A percentile compares a stretch with the other conserved stretches of the same genome.
Evolutionary conservation across 1,284 basidiomycete species (phyloP).

Genomic region (Cryptococcus sp.): DNA sequence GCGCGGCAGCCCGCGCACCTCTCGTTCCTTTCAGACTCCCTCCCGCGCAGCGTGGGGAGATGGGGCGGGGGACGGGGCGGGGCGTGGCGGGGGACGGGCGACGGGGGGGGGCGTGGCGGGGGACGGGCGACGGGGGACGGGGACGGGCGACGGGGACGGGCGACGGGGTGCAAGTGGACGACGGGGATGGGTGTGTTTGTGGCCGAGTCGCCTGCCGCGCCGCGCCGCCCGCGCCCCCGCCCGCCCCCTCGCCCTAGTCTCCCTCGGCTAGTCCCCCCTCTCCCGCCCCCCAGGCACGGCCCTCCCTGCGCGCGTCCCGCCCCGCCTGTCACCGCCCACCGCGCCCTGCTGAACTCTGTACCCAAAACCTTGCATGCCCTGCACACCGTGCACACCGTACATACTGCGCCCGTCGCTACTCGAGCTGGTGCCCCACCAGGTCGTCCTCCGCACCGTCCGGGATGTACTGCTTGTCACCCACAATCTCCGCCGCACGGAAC

Average conservation of each 20-base stretch:
- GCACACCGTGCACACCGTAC: not conserved
- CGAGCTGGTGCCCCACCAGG: not conserved
- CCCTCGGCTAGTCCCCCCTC: not conserved
- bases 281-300: not conserved
- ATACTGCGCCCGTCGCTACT: no score
- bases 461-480: slow-evolving; percentile 11
- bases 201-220: not conserved
- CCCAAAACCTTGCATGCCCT: no score
- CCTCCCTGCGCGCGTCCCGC: not conserved
- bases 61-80: not conserved
- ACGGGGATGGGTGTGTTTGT: no score
- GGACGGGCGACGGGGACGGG: no score
- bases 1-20: no score
- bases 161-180: no score
- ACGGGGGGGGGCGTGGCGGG: no score
- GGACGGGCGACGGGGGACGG: no score
- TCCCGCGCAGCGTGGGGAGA: not conserved
- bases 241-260: not conserved
- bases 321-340: not conserved
- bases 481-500: slow-evolving; percentile 10
- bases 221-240: no score
- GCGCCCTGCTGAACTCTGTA: no score
- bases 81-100: not conserved
- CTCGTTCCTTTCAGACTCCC: not conserved
- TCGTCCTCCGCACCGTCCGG: slow-evolving; percentile 15